phyloP scores from a whole-genome alignment of 495 filamentous ascomycete genomes.

The Penicillium pulvis region DNA sequence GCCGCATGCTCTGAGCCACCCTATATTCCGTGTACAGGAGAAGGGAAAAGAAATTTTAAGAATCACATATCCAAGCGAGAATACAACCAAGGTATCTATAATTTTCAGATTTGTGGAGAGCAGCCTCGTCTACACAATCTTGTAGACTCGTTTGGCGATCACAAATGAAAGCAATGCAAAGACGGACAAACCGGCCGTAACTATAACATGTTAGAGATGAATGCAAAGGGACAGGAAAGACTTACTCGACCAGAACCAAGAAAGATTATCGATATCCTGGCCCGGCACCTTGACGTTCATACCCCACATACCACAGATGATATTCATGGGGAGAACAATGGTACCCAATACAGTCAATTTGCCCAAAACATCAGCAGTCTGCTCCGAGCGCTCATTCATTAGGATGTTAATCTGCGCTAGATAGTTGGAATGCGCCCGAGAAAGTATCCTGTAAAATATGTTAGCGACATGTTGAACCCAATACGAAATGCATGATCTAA shows the following conservation, averaged over 20 bases:
- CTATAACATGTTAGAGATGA: slow-evolving; percentile 31
- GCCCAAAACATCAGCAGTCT: slow-evolving; percentile 90
- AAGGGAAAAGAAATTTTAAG: not conserved
- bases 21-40: not conserved
- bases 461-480: slow-evolving; percentile 3
- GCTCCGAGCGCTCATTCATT: slow-evolving; percentile 96
- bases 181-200: slow-evolving; percentile 71
- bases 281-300: slow-evolving; percentile 98
- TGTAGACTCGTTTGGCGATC: slow-evolving; percentile 79
- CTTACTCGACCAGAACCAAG: slow-evolving; percentile 67
- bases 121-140: slow-evolving; percentile 54
- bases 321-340: slow-evolving; percentile 96
- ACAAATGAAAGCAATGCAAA: slow-evolving; percentile 79
- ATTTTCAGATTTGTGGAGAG: not conserved
- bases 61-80: not conserved
- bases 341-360: slow-evolving; percentile 96
- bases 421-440: slow-evolving; percentile 92
- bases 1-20: slow-evolving; percentile 11
- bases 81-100: not conserved
- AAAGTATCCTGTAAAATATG: slow-evolving; percentile 67
- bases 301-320: slow-evolving; percentile 97
- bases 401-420: slow-evolving; percentile 92
- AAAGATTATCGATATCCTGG: slow-evolving; percentile 66
- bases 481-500: not conserved
- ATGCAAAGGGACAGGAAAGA: slow-evolving; percentile 8